Conservation (phyloP, 805 yeast genomes). For the Cyberlindnera lachancei region DNA sequence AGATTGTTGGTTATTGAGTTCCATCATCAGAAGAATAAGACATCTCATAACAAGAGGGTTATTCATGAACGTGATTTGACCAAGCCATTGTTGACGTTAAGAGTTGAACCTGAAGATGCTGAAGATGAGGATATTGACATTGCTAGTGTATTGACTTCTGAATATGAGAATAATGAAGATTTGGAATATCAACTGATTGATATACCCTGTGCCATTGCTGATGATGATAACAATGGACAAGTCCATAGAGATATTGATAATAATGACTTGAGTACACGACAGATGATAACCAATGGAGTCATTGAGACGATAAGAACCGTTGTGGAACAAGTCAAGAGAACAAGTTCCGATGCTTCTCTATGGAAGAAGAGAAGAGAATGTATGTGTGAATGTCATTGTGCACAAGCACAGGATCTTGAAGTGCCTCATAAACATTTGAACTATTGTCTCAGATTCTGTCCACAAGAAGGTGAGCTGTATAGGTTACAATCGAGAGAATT, state of each 20-base stretch:
- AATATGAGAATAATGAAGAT: too few relatives aligned
- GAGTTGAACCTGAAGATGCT: slow-evolving; percentile 29
- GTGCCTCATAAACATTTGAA: background rate
- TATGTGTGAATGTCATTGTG: background rate
- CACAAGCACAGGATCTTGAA: background rate
- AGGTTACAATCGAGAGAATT: background rate
- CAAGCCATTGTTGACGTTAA: slow-evolving; percentile 29
- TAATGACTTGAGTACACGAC: too few relatives aligned
- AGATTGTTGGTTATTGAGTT: slow-evolving; percentile 29
- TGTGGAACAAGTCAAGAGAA: background rate
- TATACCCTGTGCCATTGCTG: too few relatives aligned
- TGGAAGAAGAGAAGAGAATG: background rate
- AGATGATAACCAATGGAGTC: slow-evolving; percentile 2
- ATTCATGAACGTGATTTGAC: slow-evolving; percentile 29
- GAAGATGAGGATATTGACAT: slow-evolving; percentile 3
- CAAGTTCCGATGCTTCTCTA: background rate
- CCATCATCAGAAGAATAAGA: slow-evolving; percentile 32
- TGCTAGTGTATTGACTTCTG: too few relatives aligned
- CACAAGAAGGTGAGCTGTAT: background rate
- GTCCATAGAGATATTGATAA: too few relatives aligned
- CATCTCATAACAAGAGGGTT: slow-evolving; percentile 29
- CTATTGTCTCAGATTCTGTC: background rate
- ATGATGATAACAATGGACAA: too few relatives aligned
- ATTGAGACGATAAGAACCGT: slow-evolving; percentile 2
- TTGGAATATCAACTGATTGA: too few relatives aligned